phyloP scores from a whole-genome alignment of 148 eudicot genomes.

The Rhododendron williamsianum region DNA sequence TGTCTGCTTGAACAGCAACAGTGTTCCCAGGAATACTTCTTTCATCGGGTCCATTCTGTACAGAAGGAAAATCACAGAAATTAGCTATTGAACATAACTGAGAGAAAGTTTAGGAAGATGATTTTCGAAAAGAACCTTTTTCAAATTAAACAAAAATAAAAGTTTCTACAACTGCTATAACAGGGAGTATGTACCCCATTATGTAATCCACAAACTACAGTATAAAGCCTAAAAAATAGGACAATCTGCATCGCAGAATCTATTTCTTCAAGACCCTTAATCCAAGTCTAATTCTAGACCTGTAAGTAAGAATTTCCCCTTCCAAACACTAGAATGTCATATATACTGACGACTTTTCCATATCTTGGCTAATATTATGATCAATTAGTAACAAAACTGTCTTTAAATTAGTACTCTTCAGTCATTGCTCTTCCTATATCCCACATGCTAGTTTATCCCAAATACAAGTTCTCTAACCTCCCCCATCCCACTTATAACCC shows the following conservation, averaged over 20 bases:
- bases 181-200: background rate
- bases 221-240: background rate
- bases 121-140: background rate
- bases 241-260: background rate
- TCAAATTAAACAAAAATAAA: background rate
- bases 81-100: background rate
- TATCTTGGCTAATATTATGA: background rate
- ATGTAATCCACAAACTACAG: background rate
- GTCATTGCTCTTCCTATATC: background rate
- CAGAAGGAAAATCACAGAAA: slow-evolving; percentile 5
- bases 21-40: slow-evolving; percentile 99
- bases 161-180: background rate
- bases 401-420: background rate
- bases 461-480: background rate
- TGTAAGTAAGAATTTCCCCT: background rate
- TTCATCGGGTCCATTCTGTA: slow-evolving; percentile 91
- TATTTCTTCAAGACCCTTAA: background rate
- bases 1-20: slow-evolving; percentile 95
- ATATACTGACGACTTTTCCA: background rate
- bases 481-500: background rate
- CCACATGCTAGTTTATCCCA: background rate
- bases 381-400: background rate
- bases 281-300: background rate
- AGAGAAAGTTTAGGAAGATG: slow-evolving; percentile 3
- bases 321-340: background rate